phyloP scores from a whole-genome alignment of 257 asterid genomes.

The Forsythia viridissima region DNA sequence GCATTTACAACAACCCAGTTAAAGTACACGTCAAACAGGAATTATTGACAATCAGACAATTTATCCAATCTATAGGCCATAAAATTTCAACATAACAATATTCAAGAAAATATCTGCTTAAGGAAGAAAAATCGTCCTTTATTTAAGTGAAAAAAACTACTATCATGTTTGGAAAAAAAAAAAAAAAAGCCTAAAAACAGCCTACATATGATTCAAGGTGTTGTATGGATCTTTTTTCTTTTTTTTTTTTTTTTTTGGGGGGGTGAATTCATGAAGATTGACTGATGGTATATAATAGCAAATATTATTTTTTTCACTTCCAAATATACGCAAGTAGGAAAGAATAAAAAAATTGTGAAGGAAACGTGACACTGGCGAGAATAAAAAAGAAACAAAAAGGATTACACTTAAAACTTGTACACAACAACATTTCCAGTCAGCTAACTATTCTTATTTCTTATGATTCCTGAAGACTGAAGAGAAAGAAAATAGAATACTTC shows the following conservation, averaged over 20 bases:
- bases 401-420: background rate
- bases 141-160: background rate
- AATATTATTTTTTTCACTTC: background rate
- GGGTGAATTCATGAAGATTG: background rate
- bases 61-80: background rate
- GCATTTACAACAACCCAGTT: background rate
- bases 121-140: background rate
- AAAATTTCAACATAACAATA: background rate
- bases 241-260: too few relatives aligned
- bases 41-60: background rate
- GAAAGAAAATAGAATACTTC: background rate
- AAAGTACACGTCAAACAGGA: background rate
- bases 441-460: background rate
- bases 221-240: background rate
- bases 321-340: background rate
- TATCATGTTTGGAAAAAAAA: background rate
- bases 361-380: background rate
- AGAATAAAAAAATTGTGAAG: background rate
- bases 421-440: background rate
- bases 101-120: conserved; percentile 2
- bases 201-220: background rate
- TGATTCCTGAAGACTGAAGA: background rate
- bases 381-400: background rate
- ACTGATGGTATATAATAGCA: background rate
- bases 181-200: background rate